A percentile compares a stretch with the other conserved stretches of the same genome.
phyloP scores from a whole-genome alignment of 371 early-diverging fungal genomes.

The Mortierella sp. region DNA sequence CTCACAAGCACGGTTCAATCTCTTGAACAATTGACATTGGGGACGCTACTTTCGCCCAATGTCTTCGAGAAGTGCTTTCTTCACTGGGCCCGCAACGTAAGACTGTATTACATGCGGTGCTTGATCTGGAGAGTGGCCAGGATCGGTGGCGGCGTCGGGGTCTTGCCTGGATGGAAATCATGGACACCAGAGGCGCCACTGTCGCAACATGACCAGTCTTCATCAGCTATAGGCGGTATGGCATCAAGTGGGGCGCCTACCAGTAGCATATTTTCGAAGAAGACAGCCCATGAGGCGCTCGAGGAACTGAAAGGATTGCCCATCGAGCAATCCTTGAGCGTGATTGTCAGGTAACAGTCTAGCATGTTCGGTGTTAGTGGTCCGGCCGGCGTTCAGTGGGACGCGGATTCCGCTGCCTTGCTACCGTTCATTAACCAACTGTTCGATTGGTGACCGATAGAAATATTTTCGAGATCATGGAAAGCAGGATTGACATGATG shows the following conservation, averaged over 20 bases:
- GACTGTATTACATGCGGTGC: conserved; percentile 61
- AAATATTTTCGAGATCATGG: conserved; percentile 51
- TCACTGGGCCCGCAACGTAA: conserved; percentile 69
- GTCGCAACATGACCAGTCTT: conserved; percentile 8
- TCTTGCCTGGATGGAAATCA: conserved; percentile 46
- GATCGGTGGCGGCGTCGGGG: conserved; percentile 50
- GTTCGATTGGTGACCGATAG: too few species aligned
- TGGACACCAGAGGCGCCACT: conserved; percentile 16
- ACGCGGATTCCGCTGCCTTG: too few species aligned
- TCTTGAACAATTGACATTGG: conserved; percentile 57
- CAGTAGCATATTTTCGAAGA: conserved; percentile 8
- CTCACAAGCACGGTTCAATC: conserved; percentile 57
- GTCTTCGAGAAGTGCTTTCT: conserved; percentile 63
- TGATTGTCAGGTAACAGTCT: conserved; percentile 45
- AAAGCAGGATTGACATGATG: conserved; percentile 48
- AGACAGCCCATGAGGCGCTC: conserved; percentile 23
- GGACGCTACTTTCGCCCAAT: conserved; percentile 55
- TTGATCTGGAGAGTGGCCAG: conserved; percentile 63
- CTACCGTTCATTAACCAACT: too few species aligned
- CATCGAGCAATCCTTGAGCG: conserved; percentile 26
- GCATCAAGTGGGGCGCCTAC: conserved; percentile 5
- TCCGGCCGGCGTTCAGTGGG: too few species aligned
- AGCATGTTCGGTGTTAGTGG: too few species aligned
- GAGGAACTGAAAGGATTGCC: conserved; percentile 8
- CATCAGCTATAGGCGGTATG: conserved; percentile 25